Base-by-base conservation (phyloP, 306 rosid species). In the Dalbergia cochinchinensis region DNA sequence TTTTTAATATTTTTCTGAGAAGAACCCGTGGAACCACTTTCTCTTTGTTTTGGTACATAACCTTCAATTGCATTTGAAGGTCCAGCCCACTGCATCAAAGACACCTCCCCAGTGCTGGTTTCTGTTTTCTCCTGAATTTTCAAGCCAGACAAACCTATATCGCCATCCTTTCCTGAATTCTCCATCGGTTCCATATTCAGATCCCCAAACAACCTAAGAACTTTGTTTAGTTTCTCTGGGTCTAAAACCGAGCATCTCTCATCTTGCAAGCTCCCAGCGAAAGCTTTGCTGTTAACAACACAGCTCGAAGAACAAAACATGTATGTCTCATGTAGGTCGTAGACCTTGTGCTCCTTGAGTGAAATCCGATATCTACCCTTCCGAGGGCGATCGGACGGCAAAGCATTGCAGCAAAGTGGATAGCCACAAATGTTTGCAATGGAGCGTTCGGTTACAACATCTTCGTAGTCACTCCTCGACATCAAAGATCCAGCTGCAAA, bases 51-150 rank as follows among this genome's bases (percentile, higher is more conserved):
- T 1, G 97, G 99, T 11, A 95, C 89, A 85, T 95, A 93, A 9
- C 99, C 98, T 85, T 95, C 98, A 78, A 95, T 91, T 19, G 99
- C 98, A 91, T 91, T 90, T 50, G 99, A 90, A 20, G 98, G 98
- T 79, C 98, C 98, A 87, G 69, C 80, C 94, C 91, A 90, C 67
- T 82, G 83, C 86, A 92, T 89, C 79, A 87, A 62, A 69, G 89
- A 71, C 81, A 88, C 80, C 64, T 89, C 89, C 73, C 88, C 93
- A 39, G 53, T 61, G 51, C 35, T 73, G 3, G 51, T 82, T 50
- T 70, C 90, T 20, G 79, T 73, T 85, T 90, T 89, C 85, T 93
- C 99, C 87, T 86, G 84, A 68, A 95, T 93, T 83, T 45, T 87
- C 90, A 95, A 77, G 72, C 65, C 22, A 33, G 92, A 80, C 16